Evolutionary conservation across 2,329 filamentous ascomycete species (phyloP), one percentile per base, ranked within the genome.

Genomic region (Orbilia javanica): DNA sequence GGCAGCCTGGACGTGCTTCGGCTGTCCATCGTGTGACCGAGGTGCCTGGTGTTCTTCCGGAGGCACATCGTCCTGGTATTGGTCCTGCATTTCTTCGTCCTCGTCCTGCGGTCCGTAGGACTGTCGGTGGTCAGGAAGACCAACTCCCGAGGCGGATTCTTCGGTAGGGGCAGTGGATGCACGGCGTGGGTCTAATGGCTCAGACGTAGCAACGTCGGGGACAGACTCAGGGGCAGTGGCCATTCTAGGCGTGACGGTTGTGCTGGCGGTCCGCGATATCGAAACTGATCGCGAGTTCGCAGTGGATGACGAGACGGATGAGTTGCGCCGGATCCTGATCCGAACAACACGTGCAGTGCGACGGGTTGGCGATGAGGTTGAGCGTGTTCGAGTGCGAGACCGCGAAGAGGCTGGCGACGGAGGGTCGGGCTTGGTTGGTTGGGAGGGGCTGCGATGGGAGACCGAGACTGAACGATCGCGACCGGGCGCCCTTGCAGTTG

Each of bases 101-200:
- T 78, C 74, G 53, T 78, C 74, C 13, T 50, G 52, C 11, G 31
- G 53, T 53, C 42, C 42, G 39, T 72, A 71, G 3, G 60, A 46
- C 67, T 72, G 74, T 53, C 74, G 50, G 4, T 78, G 74, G 22
- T 78, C 74, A 3, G 52, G 18, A 50, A 72, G 48, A 31, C 74
- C 74, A 20, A 72, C 74, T 15, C 67, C 74, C 15, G 74, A 78
- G 10, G 73, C 73, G 8, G 73, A 71, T 34, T 78, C 74, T 27
- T 78, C 74, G n/a, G 74, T 78, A 11, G 74, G 74, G n/a, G 74
- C 74, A 53, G 74, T 78, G 18, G 74, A 78, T 46, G 68, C 50
- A 15, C 74, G 74, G 46, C 63, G 74, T 52, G 53, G 52, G 52
- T 78, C 74, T 25, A 62, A 67, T 15, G 74, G 72, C 18, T 39